phyloP scores from a whole-genome alignment of 2,329 filamentous ascomycete species.

The Neofusicoccum umdonicola region DNA sequence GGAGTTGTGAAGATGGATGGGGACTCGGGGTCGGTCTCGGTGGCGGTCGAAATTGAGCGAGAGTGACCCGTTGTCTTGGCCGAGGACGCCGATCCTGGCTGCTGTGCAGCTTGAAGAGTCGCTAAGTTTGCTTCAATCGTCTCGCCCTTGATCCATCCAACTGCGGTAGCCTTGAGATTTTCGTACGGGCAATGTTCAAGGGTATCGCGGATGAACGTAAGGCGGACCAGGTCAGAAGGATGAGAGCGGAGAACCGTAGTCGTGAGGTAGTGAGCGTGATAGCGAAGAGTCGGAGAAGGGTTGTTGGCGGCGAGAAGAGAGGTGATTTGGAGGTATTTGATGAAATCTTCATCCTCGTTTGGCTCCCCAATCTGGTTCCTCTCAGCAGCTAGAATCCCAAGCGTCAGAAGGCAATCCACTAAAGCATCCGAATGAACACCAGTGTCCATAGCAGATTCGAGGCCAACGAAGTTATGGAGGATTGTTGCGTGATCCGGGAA shows the following conservation, averaged over 20 bases:
- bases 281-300: constrained; percentile 46
- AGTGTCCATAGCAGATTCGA: constrained; percentile 37
- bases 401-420: constrained; percentile 53
- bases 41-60: constrained; percentile 14
- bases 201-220: constrained; percentile 55
- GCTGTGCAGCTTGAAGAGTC: constrained; percentile 16
- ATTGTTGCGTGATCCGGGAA: constrained; percentile 55
- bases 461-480: constrained; percentile 48
- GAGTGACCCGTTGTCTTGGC: constrained; percentile 17
- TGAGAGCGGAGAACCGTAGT: constrained; percentile 53
- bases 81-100: constrained; percentile 20
- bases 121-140: constrained; percentile 49
- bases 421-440: constrained; percentile 51
- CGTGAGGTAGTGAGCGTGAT: constrained; percentile 50
- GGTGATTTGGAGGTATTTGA: constrained; percentile 50
- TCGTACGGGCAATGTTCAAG: constrained; percentile 54
- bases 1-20: constrained; percentile 48
- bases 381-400: constrained; percentile 52
- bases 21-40: constrained; percentile 11
- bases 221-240: constrained; percentile 50
- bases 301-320: constrained; percentile 50
- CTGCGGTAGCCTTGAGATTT: constrained; percentile 56
- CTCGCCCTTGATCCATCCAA: constrained; percentile 61
- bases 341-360: constrained; percentile 51
- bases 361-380: constrained; percentile 46